phyloP scores from a whole-genome alignment of 805 yeast species.

The Myxozyma udenii region DNA sequence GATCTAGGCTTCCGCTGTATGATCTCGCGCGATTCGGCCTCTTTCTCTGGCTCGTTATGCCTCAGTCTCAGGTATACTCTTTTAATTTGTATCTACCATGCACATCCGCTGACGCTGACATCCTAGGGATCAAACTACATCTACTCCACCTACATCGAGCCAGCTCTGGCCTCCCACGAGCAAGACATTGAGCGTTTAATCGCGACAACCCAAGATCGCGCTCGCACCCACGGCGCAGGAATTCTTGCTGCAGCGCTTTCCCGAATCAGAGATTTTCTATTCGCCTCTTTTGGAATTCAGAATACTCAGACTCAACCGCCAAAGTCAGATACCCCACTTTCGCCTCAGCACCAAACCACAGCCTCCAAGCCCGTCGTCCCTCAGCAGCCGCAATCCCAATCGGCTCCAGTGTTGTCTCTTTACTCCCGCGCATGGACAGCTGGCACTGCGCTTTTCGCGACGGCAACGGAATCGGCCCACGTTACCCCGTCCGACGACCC shows the following conservation, averaged over 20 bases:
- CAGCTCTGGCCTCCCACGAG: slow-evolving; percentile 21
- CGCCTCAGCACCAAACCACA: background rate
- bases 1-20: slow-evolving; percentile 52
- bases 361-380: background rate
- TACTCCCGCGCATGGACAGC: background rate
- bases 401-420: background rate
- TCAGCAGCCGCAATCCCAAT: background rate
- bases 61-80: slow-evolving; percentile 42
- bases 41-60: slow-evolving; percentile 60
- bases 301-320: too few relatives aligned
- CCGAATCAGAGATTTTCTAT: background rate
- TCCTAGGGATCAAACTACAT: slow-evolving; percentile 19
- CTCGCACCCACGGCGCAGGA: slow-evolving; percentile 1
- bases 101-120: background rate
- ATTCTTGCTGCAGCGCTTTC: background rate
- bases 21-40: slow-evolving; percentile 48
- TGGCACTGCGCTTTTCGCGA: background rate
- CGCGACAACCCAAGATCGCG: slow-evolving; percentile 5
- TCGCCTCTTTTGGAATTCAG: background rate
- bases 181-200: slow-evolving; percentile 13
- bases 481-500: too few relatives aligned
- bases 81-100: background rate
- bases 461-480: background rate
- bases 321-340: too few relatives aligned
- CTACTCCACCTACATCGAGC: slow-evolving; percentile 22